Conservation (phyloP, 306 rosid genomes). For the Trifolium fragiferum region DNA sequence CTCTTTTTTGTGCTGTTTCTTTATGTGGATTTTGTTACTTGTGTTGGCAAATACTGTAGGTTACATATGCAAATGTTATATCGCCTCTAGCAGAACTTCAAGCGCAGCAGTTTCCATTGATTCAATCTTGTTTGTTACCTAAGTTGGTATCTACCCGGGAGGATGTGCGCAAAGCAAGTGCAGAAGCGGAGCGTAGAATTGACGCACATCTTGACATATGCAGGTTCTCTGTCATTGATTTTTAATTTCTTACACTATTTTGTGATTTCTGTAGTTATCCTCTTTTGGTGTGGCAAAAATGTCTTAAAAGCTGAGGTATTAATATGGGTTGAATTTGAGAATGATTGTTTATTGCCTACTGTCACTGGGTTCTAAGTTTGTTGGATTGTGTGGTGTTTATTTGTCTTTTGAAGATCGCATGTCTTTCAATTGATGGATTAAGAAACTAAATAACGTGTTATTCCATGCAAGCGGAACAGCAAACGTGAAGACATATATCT, state of each 20-base stretch:
- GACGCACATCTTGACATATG: constrained; percentile 74
- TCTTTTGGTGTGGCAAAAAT: constrained; percentile 1
- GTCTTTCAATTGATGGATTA: constrained; percentile 16
- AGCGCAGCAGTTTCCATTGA: constrained; percentile 74
- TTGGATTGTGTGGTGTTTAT: constrained; percentile 22
- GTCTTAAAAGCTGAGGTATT: neutral
- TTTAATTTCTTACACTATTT: constrained; percentile 12
- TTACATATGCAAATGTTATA: constrained; percentile 69
- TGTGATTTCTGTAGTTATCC: constrained; percentile 8
- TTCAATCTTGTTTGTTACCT: constrained; percentile 85
- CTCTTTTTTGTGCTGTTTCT: neutral
- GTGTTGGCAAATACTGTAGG: constrained; percentile 57
- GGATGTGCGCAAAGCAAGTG: constrained; percentile 86
- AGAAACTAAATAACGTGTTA: constrained; percentile 41
- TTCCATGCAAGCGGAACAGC: constrained; percentile 59
- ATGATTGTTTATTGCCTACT: constrained; percentile 5
- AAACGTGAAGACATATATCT: constrained; percentile 88
- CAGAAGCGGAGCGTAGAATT: constrained; percentile 86
- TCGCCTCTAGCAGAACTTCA: constrained; percentile 84
- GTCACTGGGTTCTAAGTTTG: constrained; percentile 18
- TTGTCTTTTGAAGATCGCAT: constrained; percentile 20
- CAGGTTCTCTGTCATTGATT: constrained; percentile 61
- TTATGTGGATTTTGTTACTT: constrained; percentile 33
- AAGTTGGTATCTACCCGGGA: constrained; percentile 71
- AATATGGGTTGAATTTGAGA: neutral